Evolutionary conservation across 345 rosid species (phyloP).

Genomic region (Heritiera littoralis): DNA sequence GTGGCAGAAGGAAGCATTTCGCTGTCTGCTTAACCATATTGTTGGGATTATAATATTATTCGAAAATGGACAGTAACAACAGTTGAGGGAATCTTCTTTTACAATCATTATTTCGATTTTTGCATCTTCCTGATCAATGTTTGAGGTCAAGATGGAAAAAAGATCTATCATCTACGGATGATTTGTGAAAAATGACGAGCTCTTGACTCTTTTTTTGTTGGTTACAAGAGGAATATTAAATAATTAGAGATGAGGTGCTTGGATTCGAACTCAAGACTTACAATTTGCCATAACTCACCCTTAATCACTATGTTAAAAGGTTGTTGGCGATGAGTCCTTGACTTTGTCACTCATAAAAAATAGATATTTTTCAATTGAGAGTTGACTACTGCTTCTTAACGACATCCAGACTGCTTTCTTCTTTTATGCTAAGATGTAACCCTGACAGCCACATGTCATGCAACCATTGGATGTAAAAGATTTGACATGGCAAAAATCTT

Average conservation of each 20-base stretch:
- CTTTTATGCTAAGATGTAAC: conserved; percentile 8
- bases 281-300: too few species aligned
- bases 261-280: too few species aligned
- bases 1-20: background rate
- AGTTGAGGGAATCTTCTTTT: background rate
- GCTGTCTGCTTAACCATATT: background rate
- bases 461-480: background rate
- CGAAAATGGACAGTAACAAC: background rate
- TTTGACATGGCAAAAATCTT: conserved; percentile 13
- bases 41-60: background rate
- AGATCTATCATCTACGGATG: too few species aligned
- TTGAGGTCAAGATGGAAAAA: background rate
- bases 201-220: background rate
- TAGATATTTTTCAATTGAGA: background rate
- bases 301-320: too few species aligned
- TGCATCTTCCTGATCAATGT: background rate
- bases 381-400: background rate
- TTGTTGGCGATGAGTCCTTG: background rate
- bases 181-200: background rate
- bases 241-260: too few species aligned
- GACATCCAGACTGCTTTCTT: background rate
- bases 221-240: too few species aligned
- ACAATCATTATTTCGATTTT: background rate
- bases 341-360: background rate
- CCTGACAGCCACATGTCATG: conserved; percentile 6